Percentiles rank a stretch among this genome's conserved stretches.
These are phyloP conservation scores for Deakozyma indianensis DNA, from an alignment of 805 yeast genomes.

Conservation along the genomic window DNA sequence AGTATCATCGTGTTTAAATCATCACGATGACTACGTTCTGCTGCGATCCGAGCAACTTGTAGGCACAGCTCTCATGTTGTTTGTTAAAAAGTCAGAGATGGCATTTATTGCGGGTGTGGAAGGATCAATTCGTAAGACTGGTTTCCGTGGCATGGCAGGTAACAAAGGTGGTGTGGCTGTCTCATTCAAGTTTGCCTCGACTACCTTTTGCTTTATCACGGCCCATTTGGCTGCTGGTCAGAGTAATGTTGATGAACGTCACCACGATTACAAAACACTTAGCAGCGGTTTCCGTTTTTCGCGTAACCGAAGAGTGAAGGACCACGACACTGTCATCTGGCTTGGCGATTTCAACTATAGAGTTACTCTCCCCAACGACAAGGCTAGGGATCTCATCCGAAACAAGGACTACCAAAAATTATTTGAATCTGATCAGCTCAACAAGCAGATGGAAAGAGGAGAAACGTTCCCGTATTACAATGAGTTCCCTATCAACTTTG, in stretches of 20 bases:
- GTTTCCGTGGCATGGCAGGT: slow-evolving; percentile 93
- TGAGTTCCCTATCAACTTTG: slow-evolving; percentile 63
- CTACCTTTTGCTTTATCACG: slow-evolving; percentile 71
- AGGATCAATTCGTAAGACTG: slow-evolving; percentile 92
- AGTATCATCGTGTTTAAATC: slow-evolving; percentile 49
- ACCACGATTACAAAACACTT: slow-evolving; percentile 67
- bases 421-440: slow-evolving; percentile 65
- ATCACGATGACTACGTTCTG: slow-evolving; percentile 41
- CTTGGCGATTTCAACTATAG: slow-evolving; percentile 90
- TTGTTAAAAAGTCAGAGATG: slow-evolving; percentile 47
- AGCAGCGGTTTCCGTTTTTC: slow-evolving; percentile 64
- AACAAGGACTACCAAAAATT: slow-evolving; percentile 29
- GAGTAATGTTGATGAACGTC: slow-evolving; percentile 67
- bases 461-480: slow-evolving; percentile 61
- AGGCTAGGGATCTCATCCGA: slow-evolving; percentile 44
- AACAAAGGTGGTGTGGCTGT: slow-evolving; percentile 95
- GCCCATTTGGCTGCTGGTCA: slow-evolving; percentile 93
- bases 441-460: slow-evolving; percentile 54
- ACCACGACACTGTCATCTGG: slow-evolving; percentile 86
- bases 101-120: slow-evolving; percentile 63
- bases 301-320: slow-evolving; percentile 58
- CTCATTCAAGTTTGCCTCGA: slow-evolving; percentile 66
- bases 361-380: slow-evolving; percentile 54
- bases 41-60: slow-evolving; percentile 83
- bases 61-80: slow-evolving; percentile 67